Evolutionary conservation across 257 asterid genomes (phyloP), one percentile per base, ranked within the genome.

Genomic region (Salvia splendens): DNA sequence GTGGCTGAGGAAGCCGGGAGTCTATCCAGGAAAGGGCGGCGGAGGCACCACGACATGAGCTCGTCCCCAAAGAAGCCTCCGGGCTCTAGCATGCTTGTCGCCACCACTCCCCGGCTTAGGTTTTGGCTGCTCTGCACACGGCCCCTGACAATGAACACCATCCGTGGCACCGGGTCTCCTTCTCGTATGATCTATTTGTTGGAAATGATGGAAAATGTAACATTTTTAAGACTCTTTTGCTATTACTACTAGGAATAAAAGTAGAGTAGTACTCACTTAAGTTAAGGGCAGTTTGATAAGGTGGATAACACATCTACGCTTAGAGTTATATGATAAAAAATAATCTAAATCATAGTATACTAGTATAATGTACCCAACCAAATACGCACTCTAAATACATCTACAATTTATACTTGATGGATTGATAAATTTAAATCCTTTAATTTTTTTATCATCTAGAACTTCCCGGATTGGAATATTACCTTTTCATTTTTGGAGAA

Each of bases 31-130:
- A 92, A 89, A 16, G 96, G 97, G 35, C 96, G 92, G 5, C 98
- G 96, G 5, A 92, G 89, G 83, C 97, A 89, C 96, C 96, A 92
- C 2, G 96, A 84, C 56, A 92, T 82, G 45, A 92, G 96, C 52
- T 92, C 98, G 32, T 92, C 98, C 7, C 98, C 98, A 7, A 92
- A 81, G 61, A 87, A 92, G 2, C 96, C 95, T 3, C 98, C 98
- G 0, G 96, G 91, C 76, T 83, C 80, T 0, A 92, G 84, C 3
- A 68, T 54, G 78, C 86, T 83, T 15, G 89, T 86, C 4, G 95
- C 96, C 10, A 84, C 78, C 77, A 84, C 53, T 8, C 96, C 98
- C 28, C 87, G 79, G 74, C 96, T 89, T 1, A 89, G 95, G 62
- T 74, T 83, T 75, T 92, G 98, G 72, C 83, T 70, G 14, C 98